These are phyloP conservation scores for Erysimum pusillum DNA, from an alignment of 441 rosid species.

Conservation along the genomic window DNA sequence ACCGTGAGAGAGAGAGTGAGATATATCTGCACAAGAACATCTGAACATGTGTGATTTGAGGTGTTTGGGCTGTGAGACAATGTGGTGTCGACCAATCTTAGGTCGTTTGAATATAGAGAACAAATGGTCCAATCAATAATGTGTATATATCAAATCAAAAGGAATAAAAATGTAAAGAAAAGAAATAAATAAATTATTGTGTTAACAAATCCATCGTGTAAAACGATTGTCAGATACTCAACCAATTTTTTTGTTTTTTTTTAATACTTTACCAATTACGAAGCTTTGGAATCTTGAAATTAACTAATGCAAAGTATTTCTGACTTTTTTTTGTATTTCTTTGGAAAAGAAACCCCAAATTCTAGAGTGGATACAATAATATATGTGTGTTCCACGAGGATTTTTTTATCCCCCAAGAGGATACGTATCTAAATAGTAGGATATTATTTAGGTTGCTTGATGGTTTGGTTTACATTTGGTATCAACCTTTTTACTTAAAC, in stretches of 20 bases:
- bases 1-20: conserved; percentile 7
- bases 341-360: neutral
- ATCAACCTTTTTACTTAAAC: neutral
- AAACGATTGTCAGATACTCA: neutral
- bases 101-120: neutral
- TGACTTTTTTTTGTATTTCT: neutral
- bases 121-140: neutral
- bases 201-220: neutral
- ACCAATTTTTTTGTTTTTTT: neutral
- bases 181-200: neutral
- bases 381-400: no score
- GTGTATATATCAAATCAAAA: neutral
- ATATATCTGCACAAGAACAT: conserved; percentile 21
- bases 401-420: neutral
- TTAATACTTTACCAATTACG: neutral
- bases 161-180: neutral
- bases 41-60: conserved; percentile 16
- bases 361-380: neutral
- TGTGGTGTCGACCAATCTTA: neutral
- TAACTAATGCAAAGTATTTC: neutral
- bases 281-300: conserved; percentile 2
- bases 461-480: neutral
- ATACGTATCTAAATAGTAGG: neutral
- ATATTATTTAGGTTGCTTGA: neutral
- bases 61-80: neutral